Evolutionary conservation across 2,329 filamentous ascomycete species (phyloP).

Genomic region (Aspergillus ochraceoroseus): DNA sequence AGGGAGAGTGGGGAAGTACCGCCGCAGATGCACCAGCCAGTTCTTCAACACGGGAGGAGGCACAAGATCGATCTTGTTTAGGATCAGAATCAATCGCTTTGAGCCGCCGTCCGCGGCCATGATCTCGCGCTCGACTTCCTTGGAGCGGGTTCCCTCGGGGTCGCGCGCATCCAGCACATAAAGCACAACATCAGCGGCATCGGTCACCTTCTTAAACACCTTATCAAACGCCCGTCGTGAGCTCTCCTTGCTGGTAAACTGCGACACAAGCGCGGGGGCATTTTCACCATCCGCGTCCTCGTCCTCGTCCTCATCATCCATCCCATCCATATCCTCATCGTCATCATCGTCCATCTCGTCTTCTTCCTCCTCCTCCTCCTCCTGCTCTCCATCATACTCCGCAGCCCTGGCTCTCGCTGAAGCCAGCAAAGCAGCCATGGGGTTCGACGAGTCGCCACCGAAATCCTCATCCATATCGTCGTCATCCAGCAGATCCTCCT

Average conservation of each 20-base stretch:
- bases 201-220: slow-evolving; percentile 88
- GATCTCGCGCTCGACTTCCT: slow-evolving; percentile 82
- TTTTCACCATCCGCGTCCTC: slow-evolving; percentile 49
- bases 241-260: slow-evolving; percentile 47
- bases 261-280: slow-evolving; percentile 45
- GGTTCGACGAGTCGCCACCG: slow-evolving; percentile 52
- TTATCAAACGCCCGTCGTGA: slow-evolving; percentile 91
- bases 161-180: slow-evolving; percentile 92
- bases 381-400: slow-evolving; percentile 45
- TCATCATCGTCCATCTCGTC: slow-evolving; percentile 50
- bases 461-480: slow-evolving; percentile 43
- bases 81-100: slow-evolving; percentile 82
- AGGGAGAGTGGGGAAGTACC: slow-evolving; percentile 86
- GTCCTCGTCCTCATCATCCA: slow-evolving; percentile 52
- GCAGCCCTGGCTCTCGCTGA: slow-evolving; percentile 43
- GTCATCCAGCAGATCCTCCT: slow-evolving; percentile 45
- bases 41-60: slow-evolving; percentile 74
- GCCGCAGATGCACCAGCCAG: slow-evolving; percentile 78
- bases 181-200: slow-evolving; percentile 81
- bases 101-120: slow-evolving; percentile 79
- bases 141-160: slow-evolving; percentile 82
- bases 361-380: slow-evolving; percentile 41
- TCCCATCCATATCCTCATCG: slow-evolving; percentile 56
- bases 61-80: slow-evolving; percentile 94
- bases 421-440: slow-evolving; percentile 42